Percentiles rank a stretch among this genome's conserved stretches.
These are phyloP conservation scores for Irpex sp. DNA, from an alignment of 1,284 basidiomycete genomes.

Conservation along the genomic window DNA sequence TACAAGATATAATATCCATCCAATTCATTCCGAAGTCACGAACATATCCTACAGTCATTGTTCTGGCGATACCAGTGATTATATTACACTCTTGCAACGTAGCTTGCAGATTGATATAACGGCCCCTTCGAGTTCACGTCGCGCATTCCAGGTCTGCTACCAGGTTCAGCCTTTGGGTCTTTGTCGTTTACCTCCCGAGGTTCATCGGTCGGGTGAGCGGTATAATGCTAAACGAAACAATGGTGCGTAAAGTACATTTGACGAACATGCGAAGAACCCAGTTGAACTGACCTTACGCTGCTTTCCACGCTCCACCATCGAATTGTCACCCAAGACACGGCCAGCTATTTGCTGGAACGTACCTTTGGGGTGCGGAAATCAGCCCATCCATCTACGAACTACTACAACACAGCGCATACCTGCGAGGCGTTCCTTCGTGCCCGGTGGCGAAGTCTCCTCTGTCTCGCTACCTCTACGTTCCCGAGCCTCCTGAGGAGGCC, in stretches of 20 bases:
- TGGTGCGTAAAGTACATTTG: no score
- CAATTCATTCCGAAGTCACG: not conserved
- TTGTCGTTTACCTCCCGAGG: no score
- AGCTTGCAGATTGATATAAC: not conserved
- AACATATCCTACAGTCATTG: not conserved
- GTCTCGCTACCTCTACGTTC: not conserved
- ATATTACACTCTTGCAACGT: not conserved
- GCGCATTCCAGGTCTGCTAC: not conserved
- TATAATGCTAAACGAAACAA: no score
- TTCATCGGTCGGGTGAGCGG: no score
- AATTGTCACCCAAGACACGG: not conserved
- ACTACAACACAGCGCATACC: not conserved
- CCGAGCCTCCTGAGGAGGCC: not conserved
- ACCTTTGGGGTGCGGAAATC: not conserved
- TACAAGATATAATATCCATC: not conserved
- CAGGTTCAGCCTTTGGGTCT: not conserved
- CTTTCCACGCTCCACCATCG: not conserved
- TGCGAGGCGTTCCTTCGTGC: not conserved
- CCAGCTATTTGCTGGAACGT: not conserved
- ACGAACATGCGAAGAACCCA: no score
- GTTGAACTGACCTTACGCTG: not conserved
- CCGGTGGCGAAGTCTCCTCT: not conserved
- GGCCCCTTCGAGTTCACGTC: not conserved
- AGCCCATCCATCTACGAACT: not conserved
- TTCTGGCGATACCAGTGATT: no score